Base-by-base conservation (phyloP, 441 rosid genomes). In the Macaranga tanarius region DNA sequence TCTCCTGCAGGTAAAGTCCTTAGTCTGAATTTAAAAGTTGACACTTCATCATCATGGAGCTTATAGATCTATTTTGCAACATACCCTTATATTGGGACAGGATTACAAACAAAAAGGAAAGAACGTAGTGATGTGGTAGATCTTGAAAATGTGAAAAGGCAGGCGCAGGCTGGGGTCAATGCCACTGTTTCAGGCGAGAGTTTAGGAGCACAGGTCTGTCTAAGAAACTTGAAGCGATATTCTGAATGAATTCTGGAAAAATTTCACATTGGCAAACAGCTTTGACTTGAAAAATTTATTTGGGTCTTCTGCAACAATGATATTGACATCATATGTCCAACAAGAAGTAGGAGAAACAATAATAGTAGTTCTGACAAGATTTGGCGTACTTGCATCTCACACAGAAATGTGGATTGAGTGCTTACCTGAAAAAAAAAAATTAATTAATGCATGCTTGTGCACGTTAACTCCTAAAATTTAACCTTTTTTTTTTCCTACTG, bases 51-150 rank as follows among this genome's bases (percentile, higher is more conserved):
- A 20, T 59, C 65, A 2, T 69, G 68, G 44, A 55, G 12, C 64
- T 51, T 70, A 19, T 55, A 31, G 15, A 51, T 60, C 70, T 51
- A 31, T 56, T 60, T 45, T 50, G 19, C 69, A 68, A 57, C 64
- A 56, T 79, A 60, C 26, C 5, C 55, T 75, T 63, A 71, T 77
- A 59, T 63, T 77, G 65, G 69, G 45, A 68, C 80, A 87, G 87
- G 86, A 57, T 67, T 63, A 71, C 56, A 28, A n/a, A 62, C 68
- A 47, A 92, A 91, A 84, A 87, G 94, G 85, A 91, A 90, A 84
- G 90, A 79, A 63, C 79, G 55, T 71, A 67, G 72, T 77, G 86
- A 88, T 71, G 40, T 72, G 57, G 70, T 62, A 66, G 88, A 76
- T 77, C 57, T 50, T 71, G 85, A 77, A 72, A 72, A 70, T 62